A percentile compares a stretch with the other conserved stretches of the same genome.
Evolutionary conservation across 306 rosid species (phyloP).

Genomic region (barrel medic (Medicago truncatula)): MtrunA17r5.0-ANR NC_053049.1:16561001-16561500

Average conservation of each 20-base stretch:
- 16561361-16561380: conserved; percentile 66
- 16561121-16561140: conserved; percentile 70
- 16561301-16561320: conserved; percentile 56
- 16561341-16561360: conserved; percentile 61
- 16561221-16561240: conserved; percentile 78
- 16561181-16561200: conserved; percentile 47
- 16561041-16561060: conserved; percentile 78
- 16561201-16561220: conserved; percentile 61
- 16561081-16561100: conserved; percentile 88
- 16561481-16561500: conserved; percentile 49
- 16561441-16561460: conserved; percentile 67
- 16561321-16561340: conserved; percentile 56
- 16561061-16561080: conserved; percentile 75
- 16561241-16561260: conserved; percentile 67
- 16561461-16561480: conserved; percentile 77
- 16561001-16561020: conserved; percentile 59
- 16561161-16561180: conserved; percentile 62
- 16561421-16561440: conserved; percentile 72
- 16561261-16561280: conserved; percentile 64
- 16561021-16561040: conserved; percentile 51
- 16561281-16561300: conserved; percentile 60
- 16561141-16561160: conserved; percentile 77
- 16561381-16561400: conserved; percentile 75
- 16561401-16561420: conserved; percentile 85
- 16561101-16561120: conserved; percentile 91